Conservation (phyloP, 139 green algal genomes). For the Limnomonas spitsbergensis region DNA sequence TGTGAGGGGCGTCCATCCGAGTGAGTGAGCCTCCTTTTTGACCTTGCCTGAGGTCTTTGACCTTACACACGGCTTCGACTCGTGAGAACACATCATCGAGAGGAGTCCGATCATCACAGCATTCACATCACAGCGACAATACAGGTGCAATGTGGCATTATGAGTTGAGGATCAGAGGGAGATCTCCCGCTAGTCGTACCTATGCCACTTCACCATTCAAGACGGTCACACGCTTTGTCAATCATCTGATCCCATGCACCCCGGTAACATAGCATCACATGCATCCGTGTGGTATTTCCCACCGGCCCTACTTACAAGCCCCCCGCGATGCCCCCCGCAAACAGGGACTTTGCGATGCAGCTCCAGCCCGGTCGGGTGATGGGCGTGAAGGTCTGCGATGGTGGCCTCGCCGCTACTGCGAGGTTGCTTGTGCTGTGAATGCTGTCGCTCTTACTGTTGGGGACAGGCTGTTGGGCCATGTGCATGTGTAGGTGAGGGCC, state of each 20-base stretch:
- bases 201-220: neutral
- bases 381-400: neutral
- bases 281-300: neutral
- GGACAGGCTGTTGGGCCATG: too few relatives aligned
- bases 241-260: too few relatives aligned
- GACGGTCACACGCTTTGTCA: neutral
- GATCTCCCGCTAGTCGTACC: constrained; percentile 4
- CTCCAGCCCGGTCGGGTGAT: neutral
- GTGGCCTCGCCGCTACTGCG: too few relatives aligned
- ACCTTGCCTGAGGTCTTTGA: too few relatives aligned
- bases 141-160: neutral
- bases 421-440: too few relatives aligned
- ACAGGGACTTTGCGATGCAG: constrained; percentile 72
- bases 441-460: too few relatives aligned
- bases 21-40: too few relatives aligned
- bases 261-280: neutral
- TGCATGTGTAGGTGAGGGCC: too few relatives aligned
- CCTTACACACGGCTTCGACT: too few relatives aligned
- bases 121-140: neutral
- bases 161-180: neutral
- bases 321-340: constrained; percentile 86
- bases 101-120: too few relatives aligned
- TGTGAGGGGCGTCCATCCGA: too few relatives aligned
- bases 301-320: constrained; percentile 71
- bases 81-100: too few relatives aligned